These are phyloP conservation scores for Bruguiera sexangula DNA, from an alignment of 345 rosid genomes.

Conservation along the genomic window DNA sequence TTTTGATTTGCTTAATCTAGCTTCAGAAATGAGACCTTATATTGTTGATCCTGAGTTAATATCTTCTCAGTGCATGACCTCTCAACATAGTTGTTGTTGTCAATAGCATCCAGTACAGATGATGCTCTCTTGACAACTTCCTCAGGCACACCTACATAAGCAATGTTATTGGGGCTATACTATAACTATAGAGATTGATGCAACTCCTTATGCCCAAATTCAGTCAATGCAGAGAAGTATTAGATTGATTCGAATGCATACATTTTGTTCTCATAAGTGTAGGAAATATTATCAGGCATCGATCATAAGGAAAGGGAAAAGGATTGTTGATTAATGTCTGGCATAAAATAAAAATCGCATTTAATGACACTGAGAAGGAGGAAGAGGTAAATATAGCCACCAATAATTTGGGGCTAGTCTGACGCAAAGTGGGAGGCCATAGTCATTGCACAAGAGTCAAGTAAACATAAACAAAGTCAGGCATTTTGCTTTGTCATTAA, in stretches of 20 bases:
- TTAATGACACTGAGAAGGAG: background rate
- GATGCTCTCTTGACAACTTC: constrained; percentile 84
- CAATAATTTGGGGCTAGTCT: background rate
- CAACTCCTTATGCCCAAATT: too few relatives aligned
- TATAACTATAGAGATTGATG: background rate
- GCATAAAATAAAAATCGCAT: background rate
- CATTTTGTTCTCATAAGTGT: background rate
- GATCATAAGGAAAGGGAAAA: background rate
- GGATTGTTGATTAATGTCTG: too few relatives aligned
- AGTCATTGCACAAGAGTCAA: background rate
- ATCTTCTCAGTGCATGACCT: constrained; percentile 54
- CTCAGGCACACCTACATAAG: constrained; percentile 64
- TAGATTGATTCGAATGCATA: background rate
- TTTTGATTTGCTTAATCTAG: background rate
- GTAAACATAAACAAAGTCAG: too few relatives aligned
- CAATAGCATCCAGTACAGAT: constrained; percentile 46
- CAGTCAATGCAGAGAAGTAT: too few relatives aligned
- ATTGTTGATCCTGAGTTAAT: constrained; percentile 60
- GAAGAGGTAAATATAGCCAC: background rate
- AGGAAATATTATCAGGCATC: too few relatives aligned
- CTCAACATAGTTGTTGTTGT: constrained; percentile 43
- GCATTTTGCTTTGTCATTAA: background rate
- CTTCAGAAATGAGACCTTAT: constrained; percentile 43
- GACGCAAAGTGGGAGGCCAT: background rate
- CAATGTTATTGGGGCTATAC: background rate